Base-by-base conservation (phyloP, 1,284 basidiomycete species). In the Naganishia sp. region DNA sequence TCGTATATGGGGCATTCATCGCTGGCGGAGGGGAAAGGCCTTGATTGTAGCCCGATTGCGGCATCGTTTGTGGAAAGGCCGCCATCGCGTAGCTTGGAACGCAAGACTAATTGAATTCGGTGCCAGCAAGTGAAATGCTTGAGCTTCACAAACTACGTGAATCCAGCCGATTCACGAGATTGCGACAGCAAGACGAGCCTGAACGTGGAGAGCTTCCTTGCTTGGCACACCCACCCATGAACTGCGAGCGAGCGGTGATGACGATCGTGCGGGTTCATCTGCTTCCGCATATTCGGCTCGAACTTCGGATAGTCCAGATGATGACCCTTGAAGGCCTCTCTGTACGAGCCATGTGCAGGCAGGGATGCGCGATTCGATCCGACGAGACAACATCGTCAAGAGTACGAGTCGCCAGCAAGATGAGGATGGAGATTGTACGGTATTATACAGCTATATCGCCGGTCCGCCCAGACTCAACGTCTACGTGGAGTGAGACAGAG, bases 51-150 rank as follows among this genome's bases (percentile, higher is more conserved):
- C 47, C 58, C 47, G 58, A 7, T 50, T 25, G 47, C 47, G 58
- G 58, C 58, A 61, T 51, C 39, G 58, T 51, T 28, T 61, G 58
- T 13, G 58, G 58, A 43, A 42, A 61, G 18, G 47, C 58, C 21
- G 58, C 58, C 58, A 61, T 61, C 35, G 35, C 35, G 35, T 39
- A 39, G 35, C 35, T 39, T 39, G 35, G 32, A 13, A 39, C 13
- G 10, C 35, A 39, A 39, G 35, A 39, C 13, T 13, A 9, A 13
- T 0, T 3, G 13, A 13, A 13, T 5, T 10, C 13, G 1, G 10
- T 39, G 13, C 35, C 2, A 2, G 0, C 35, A 3, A 28, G 28
- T 1, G 28, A 1, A 28, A 28, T 28, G 35, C 7, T 39, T 39
- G 35, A 13, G 35, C 10, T 9, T 13, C 13, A 9, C 10, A 39